A percentile compares a stretch with the other conserved stretches of the same genome.
Conservation (phyloP, 2,329 filamentous ascomycete genomes). For the Verticillium nubilum region DNA sequence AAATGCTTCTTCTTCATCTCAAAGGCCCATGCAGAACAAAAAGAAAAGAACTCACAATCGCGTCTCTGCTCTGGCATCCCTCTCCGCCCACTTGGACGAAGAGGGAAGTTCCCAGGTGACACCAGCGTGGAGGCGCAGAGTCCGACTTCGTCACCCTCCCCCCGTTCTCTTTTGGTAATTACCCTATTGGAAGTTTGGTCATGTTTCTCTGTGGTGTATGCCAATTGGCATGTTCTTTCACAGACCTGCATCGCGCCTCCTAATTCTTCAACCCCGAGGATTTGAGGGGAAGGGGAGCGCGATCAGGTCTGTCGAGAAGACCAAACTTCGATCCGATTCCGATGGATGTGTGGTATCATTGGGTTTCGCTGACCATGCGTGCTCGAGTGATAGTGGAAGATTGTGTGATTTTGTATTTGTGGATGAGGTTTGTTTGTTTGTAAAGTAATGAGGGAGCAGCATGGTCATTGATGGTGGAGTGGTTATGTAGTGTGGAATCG, state of each 20-base stretch:
- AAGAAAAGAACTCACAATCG: neutral
- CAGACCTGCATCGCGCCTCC: neutral
- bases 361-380: neutral
- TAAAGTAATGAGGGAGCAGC: neutral
- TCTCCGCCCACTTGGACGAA: neutral
- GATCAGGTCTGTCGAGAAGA: neutral
- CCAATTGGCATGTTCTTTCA: neutral
- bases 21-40: neutral
- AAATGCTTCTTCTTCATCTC: too few species aligned
- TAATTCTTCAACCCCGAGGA: neutral
- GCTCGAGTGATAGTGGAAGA: neutral
- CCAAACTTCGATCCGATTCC: neutral
- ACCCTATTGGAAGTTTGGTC: neutral
- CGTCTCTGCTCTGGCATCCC: slow-evolving; percentile 7
- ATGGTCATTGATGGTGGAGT: neutral
- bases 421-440: neutral
- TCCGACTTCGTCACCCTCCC: slow-evolving; percentile 6
- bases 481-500: too few species aligned
- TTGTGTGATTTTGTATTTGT: neutral
- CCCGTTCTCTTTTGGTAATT: neutral
- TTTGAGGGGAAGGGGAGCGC: neutral
- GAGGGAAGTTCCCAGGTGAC: slow-evolving; percentile 7
- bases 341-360: neutral
- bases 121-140: slow-evolving; percentile 10
- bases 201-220: neutral